A percentile compares a stretch with the other conserved stretches of the same genome.
Evolutionary conservation across 2,329 filamentous ascomycete species (phyloP).

Genomic region (Fusarium pseudonygamai): DNA sequence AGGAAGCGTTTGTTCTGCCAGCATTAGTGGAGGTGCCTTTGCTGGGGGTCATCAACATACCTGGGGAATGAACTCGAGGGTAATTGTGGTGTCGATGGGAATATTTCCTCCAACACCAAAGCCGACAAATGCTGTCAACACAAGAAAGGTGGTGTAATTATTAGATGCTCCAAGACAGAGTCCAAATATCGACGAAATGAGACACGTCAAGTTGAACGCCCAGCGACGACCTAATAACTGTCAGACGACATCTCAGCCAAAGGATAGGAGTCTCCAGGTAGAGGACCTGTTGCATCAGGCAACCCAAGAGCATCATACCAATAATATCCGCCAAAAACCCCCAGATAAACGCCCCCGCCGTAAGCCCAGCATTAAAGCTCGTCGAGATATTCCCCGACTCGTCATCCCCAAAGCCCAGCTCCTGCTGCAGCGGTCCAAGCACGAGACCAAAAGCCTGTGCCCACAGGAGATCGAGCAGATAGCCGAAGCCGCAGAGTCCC

Average conservation of each 20-base stretch:
- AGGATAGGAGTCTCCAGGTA: background rate
- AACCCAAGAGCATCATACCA: slow-evolving; percentile 35
- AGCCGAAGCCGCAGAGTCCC: slow-evolving; percentile 63
- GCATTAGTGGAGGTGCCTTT: accelerated
- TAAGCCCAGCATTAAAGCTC: slow-evolving; percentile 63
- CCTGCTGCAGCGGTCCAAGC: slow-evolving; percentile 63
- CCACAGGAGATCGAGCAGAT: slow-evolving; percentile 66
- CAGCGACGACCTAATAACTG: slow-evolving; percentile 54
- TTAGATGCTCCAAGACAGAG: slow-evolving; percentile 60
- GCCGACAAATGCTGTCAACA: slow-evolving; percentile 63
- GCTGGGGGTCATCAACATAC: slow-evolving; percentile 6
- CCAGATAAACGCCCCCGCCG: slow-evolving; percentile 65
- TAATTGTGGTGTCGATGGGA: slow-evolving; percentile 65
- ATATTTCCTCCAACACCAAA: slow-evolving; percentile 65
- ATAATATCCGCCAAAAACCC: slow-evolving; percentile 63
- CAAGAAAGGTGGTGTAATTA: slow-evolving; percentile 60
- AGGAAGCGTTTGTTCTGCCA: slow-evolving; percentile 57
- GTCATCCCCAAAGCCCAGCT: slow-evolving; percentile 59
- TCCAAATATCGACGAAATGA: slow-evolving; percentile 64
- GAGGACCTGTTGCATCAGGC: background rate
- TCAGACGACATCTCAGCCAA: background rate
- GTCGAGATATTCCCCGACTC: slow-evolving; percentile 60
- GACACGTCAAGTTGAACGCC: slow-evolving; percentile 67
- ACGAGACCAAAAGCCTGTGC: slow-evolving; percentile 67
- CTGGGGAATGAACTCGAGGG: slow-evolving; percentile 64